These are phyloP conservation scores for Alternaria sp. DNA, from an alignment of 2,329 filamentous ascomycete species.

Conservation along the genomic window DNA sequence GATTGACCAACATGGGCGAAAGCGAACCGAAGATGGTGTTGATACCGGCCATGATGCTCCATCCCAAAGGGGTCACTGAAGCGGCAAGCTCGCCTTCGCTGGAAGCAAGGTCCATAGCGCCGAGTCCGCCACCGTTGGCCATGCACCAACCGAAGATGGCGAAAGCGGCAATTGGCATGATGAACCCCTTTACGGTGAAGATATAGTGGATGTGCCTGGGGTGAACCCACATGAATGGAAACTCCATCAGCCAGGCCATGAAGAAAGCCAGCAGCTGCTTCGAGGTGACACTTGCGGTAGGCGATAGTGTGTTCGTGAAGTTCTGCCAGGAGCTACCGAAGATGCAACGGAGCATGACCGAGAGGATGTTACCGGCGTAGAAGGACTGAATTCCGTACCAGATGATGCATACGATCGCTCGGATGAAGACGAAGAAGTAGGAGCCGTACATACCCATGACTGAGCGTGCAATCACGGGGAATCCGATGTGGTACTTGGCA, in stretches of 20 bases:
- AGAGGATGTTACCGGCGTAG: constrained; percentile 39
- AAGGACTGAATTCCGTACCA: constrained; percentile 46
- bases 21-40: constrained; percentile 52
- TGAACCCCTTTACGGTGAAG: constrained; percentile 36
- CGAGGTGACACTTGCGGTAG: constrained; percentile 39
- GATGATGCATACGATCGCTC: constrained; percentile 47
- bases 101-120: constrained; percentile 19
- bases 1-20: constrained; percentile 51
- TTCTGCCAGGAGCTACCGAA: constrained; percentile 49
- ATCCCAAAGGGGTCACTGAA: constrained; percentile 28
- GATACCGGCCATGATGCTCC: constrained; percentile 52
- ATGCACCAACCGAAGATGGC: constrained; percentile 48
- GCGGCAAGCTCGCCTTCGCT: constrained; percentile 4
- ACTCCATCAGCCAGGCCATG: constrained; percentile 37
- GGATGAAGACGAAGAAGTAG: constrained; percentile 50
- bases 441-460: constrained; percentile 46
- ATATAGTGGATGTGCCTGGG: constrained; percentile 38
- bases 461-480: constrained; percentile 23
- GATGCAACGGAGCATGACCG: constrained; percentile 48
- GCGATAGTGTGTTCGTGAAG: constrained; percentile 35
- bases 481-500: constrained; percentile 32
- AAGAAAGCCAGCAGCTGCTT: constrained; percentile 44
- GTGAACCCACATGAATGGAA: constrained; percentile 45
- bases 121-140: constrained; percentile 40
- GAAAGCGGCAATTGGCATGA: constrained; percentile 43